Evolutionary conservation across 352 stramenopile genomes (phyloP), one percentile per base, ranked within the genome.

Genomic region (Globisporangium takayamanum): DNA sequence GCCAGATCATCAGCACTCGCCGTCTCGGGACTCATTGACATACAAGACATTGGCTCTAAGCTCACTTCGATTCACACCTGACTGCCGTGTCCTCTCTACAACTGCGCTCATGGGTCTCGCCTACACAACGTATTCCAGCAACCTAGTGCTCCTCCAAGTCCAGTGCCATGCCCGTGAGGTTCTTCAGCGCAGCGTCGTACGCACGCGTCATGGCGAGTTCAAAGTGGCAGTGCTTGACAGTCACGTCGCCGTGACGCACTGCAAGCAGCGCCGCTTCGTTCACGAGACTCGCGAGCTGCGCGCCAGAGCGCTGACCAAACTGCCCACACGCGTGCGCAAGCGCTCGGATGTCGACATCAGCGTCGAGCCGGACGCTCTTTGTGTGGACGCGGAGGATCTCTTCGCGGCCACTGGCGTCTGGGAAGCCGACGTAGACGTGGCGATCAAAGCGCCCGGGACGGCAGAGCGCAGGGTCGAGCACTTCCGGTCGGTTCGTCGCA

Each of bases 401-500:
- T 25, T 92, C 87, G 28, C 95, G 88, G 10, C 94, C 94, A 39
- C 89, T 89, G 49, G 84, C 79, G 67, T 99, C 92, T 0, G 96
- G 94, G 8, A 98, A 68, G 33, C 97, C 93, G 5, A 99, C 95
- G 51, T 96, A 97, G 25, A 99, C 91, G 69, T 98, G 95, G 25
- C 95, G 87, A 63, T 99, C 96, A 62, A 99, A 98, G 59, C 96
- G 90, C 12, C 96, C 96, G 14, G 96, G 95, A 25, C 96, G 89
- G 59, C 97, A 92, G n/a, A 99, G 70, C 16, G 96, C 96, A 26
- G 89, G 76, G 70, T 99, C 96, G 20, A 99, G 77, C 64, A 99
- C 92, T 67, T 98, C 94, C 1, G 95, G 85, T 10, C 96, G 78
- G 70, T 99, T 99, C 18, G 96, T 99, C 14, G 95, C 96, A 0